Percentiles rank a stretch among this genome's conserved stretches.
Evolutionary conservation across 371 early-diverging fungal genomes (phyloP).

Genomic region (Mortierella sp.): DNA sequence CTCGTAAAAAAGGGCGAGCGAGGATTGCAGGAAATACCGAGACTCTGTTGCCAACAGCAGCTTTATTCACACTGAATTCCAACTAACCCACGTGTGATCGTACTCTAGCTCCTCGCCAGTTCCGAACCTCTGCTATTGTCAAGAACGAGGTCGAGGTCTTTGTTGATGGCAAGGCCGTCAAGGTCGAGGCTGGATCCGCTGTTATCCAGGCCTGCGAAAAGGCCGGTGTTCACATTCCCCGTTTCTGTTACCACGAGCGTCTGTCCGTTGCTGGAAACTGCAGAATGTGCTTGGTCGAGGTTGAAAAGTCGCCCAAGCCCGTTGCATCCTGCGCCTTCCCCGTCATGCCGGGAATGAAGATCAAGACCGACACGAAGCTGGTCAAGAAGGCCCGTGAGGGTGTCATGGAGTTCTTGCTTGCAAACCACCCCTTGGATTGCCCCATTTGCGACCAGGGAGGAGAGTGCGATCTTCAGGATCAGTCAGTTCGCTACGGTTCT

Average conservation of each 20-base stretch:
- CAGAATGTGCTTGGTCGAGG: conserved; percentile 98
- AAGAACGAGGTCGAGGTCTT: conserved; percentile 85
- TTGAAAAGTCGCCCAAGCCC: conserved; percentile 96
- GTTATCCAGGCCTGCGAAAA: conserved; percentile 97
- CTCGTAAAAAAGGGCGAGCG: no score
- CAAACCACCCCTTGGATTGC: conserved; percentile 98
- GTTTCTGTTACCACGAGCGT: conserved; percentile 98
- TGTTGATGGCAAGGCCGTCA: conserved; percentile 91
- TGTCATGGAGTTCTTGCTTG: conserved; percentile 97
- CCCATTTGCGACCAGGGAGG: conserved; percentile 99
- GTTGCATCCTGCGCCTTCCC: conserved; percentile 98
- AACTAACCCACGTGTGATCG: not conserved
- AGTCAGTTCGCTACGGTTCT: conserved; percentile 94
- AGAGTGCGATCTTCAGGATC: conserved; percentile 98
- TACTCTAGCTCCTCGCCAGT: conserved; percentile 64
- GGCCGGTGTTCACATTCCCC: conserved; percentile 91
- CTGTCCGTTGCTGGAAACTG: conserved; percentile 98
- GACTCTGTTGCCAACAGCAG: not conserved
- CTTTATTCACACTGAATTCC: conserved; percentile 3
- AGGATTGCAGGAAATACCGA: no score
- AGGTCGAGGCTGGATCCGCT: conserved; percentile 93
- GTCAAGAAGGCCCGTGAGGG: conserved; percentile 98
- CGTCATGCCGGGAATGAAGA: conserved; percentile 96
- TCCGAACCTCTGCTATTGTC: conserved; percentile 64
- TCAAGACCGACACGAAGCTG: conserved; percentile 92